Evolutionary conservation across 345 rosid species (phyloP), one percentile per base, ranked within the genome.

Genomic region (Excoecaria agallocha): DNA sequence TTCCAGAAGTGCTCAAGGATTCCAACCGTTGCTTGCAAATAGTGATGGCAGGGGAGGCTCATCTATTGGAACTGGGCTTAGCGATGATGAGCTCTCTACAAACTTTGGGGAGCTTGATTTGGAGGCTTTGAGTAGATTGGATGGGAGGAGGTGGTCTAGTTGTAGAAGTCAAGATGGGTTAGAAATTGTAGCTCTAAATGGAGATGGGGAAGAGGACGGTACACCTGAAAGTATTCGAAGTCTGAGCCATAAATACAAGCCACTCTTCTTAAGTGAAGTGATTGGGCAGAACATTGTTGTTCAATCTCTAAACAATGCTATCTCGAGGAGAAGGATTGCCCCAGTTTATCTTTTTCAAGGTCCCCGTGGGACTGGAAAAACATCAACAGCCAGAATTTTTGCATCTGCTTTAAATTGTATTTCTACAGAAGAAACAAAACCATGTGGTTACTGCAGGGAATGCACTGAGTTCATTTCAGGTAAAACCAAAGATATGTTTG

Each of bases 111-210:
- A 95, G 89, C 87, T 93, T 22, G 97, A 92, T 84, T 84, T 95
- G 84, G 99, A 95, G 83, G 99, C 94, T n/a, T 79, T 89, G 83
- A 93, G 99, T 83, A 87, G 99, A 85, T 87, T 95, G 86, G 99
- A 95, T 71, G 99, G 98, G 73, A 82, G 88, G 85, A 88, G 99
- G 74, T 95, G 99, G 99, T 95, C 96, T 54, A 95, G 90, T 83
- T 91, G 90, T 79, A 86, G 94, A 88, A 90, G 94, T 87, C 93
- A 83, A 76, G 98, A 94, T 78, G 91, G 93, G 67, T 76, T 86
- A 58, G 98, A 86, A 78, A 82, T 76, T 80, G 89, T 83, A 63
- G 82, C 90, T 74, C 73, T 85, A 66, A 81, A 85, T 67, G 88
- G 85, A 50, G 95, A 87, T 72, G 83, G 76, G 61, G 97, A 92